These are phyloP conservation scores for Lagenaria siceraria DNA, from an alignment of 306 rosid genomes.

Conservation along the genomic window DNA sequence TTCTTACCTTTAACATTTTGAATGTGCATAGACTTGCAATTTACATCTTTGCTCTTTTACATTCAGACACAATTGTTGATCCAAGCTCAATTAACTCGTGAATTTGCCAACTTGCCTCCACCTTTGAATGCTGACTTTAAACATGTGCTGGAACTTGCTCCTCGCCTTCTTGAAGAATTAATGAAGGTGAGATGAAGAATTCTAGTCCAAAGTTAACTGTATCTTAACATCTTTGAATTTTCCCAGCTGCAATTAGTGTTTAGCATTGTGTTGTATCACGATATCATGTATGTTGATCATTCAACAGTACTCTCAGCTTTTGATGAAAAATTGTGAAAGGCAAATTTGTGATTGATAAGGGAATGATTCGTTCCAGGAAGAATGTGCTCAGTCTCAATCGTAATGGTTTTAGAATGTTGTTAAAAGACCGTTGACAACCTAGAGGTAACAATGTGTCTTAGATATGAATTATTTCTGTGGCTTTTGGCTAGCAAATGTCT, in stretches of 20 bases:
- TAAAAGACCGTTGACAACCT: neutral
- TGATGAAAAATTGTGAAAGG: neutral
- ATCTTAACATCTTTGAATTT: neutral
- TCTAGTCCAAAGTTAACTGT: neutral
- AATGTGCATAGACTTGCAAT: constrained; percentile 7
- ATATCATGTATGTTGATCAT: neutral
- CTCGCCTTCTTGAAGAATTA: constrained; percentile 95
- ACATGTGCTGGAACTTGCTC: constrained; percentile 78
- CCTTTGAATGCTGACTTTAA: constrained; percentile 70
- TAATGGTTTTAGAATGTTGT: neutral
- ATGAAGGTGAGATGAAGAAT: constrained; percentile 55
- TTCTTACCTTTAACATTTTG: constrained; percentile 6
- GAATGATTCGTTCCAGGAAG: neutral
- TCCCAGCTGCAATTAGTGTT: neutral
- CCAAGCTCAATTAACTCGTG: constrained; percentile 90
- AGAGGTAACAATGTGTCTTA: neutral
- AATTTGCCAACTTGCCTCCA: constrained; percentile 55
- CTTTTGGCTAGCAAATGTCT: neutral
- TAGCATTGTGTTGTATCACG: neutral
- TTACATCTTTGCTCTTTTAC: constrained; percentile 19
- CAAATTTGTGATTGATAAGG: neutral
- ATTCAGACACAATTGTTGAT: constrained; percentile 89
- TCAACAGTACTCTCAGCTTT: neutral
- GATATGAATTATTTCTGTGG: neutral
- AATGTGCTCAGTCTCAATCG: neutral